Evolutionary conservation across 2,329 filamentous ascomycete genomes (phyloP).

Genomic region (Apiospora aurea): DNA sequence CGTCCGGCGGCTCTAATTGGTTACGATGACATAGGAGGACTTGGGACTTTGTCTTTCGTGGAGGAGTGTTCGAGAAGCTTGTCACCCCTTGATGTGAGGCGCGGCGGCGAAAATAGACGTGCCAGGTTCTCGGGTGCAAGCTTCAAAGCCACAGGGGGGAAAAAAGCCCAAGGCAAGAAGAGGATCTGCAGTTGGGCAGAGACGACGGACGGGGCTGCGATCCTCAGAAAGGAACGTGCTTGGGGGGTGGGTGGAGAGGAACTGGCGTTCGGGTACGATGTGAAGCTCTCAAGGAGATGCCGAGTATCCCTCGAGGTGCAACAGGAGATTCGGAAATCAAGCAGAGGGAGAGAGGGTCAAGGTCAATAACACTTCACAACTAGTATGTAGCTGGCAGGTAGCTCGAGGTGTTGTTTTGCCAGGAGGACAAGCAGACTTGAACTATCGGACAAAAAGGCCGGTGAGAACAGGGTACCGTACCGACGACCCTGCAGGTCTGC

Average conservation of each 20-base stretch:
- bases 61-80: slow-evolving; percentile 23
- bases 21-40: slow-evolving; percentile 23
- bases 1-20: slow-evolving; percentile 22
- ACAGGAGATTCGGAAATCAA: slow-evolving; percentile 18
- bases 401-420: slow-evolving; percentile 31
- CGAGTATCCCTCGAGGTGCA: slow-evolving; percentile 32
- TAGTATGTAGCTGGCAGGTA: slow-evolving; percentile 22
- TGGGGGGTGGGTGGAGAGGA: slow-evolving; percentile 47
- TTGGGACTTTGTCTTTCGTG: slow-evolving; percentile 20
- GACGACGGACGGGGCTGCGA: slow-evolving; percentile 36
- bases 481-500: slow-evolving; percentile 26
- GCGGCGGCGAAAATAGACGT: slow-evolving; percentile 32
- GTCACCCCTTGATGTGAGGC: slow-evolving; percentile 20
- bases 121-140: slow-evolving; percentile 39
- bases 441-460: slow-evolving; percentile 14
- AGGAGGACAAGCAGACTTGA: slow-evolving; percentile 10
- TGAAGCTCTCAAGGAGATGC: slow-evolving; percentile 34
- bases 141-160: slow-evolving; percentile 31
- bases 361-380: slow-evolving; percentile 33
- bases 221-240: slow-evolving; percentile 30
- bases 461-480: slow-evolving; percentile 22
- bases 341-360: slow-evolving; percentile 36
- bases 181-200: slow-evolving; percentile 49
- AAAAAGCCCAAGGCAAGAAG: slow-evolving; percentile 35
- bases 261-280: slow-evolving; percentile 37